A percentile compares a stretch with the other conserved stretches of the same genome.
Conservation (phyloP, 345 rosid genomes). For the Dimocarpus longan region DNA sequence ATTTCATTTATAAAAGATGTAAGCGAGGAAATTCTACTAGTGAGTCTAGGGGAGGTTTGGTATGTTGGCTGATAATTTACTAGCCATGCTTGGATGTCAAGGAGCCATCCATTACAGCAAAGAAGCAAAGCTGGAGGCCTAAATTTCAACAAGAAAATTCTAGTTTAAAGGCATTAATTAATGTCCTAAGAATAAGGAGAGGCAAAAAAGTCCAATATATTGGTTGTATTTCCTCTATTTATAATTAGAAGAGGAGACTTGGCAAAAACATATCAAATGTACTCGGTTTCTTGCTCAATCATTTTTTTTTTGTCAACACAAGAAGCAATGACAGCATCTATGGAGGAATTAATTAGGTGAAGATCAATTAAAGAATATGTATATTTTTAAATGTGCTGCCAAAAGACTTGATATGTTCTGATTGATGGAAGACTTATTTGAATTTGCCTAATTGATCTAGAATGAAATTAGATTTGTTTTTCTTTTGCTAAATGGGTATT, state of each 20-base stretch:
- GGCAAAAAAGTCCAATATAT: neutral
- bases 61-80: neutral
- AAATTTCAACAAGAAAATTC: neutral
- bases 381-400: neutral
- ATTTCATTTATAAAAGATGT: too few relatives aligned
- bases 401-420: neutral
- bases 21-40: too few relatives aligned
- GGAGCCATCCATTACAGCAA: neutral
- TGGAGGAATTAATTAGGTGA: neutral
- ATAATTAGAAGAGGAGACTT: neutral
- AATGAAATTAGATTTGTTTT: neutral
- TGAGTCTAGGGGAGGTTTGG: neutral
- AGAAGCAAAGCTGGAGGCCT: neutral
- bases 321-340: neutral
- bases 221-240: neutral
- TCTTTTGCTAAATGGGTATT: neutral
- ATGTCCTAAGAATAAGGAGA: neutral
- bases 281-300: neutral
- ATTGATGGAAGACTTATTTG: neutral
- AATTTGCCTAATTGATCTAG: neutral
- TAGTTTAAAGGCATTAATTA: constrained; percentile 3
- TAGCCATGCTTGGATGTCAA: neutral
- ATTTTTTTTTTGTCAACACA: neutral
- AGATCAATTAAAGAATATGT: neutral
- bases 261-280: neutral